Conservation (phyloP, 768 basidiomycete species). For the Lactifluus rugatus region DNA sequence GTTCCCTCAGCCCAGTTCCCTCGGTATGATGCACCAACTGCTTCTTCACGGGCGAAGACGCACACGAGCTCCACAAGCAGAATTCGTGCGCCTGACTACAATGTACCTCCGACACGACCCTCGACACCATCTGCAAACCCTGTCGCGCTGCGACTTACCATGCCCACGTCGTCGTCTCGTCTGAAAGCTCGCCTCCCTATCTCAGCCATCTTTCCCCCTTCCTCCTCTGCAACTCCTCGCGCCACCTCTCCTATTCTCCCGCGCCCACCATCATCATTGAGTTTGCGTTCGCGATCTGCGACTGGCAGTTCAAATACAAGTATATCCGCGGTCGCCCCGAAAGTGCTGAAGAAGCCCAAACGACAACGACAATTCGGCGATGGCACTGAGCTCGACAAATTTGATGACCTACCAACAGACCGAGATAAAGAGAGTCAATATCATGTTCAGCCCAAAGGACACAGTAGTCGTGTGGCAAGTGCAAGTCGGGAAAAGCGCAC, state of each 20-base stretch:
- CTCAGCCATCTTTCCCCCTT: constrained; percentile 59
- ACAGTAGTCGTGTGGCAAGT: constrained; percentile 53
- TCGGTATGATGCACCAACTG: constrained; percentile 71
- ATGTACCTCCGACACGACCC: constrained; percentile 66
- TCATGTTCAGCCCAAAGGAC: constrained; percentile 64
- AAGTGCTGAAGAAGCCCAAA: constrained; percentile 67
- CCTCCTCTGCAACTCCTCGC: constrained; percentile 32
- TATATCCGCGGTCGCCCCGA: constrained; percentile 44
- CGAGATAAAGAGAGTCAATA: constrained; percentile 70
- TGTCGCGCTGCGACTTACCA: constrained; percentile 69
- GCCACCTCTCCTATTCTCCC: constrained; percentile 47
- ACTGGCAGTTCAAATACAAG: constrained; percentile 30
- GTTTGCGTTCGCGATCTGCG: constrained; percentile 30
- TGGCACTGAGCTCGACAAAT: constrained; percentile 80
- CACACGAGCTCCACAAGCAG: constrained; percentile 58
- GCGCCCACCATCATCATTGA: constrained; percentile 49
- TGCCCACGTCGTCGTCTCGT: constrained; percentile 70
- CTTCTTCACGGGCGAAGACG: constrained; percentile 69
- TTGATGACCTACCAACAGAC: constrained; percentile 84
- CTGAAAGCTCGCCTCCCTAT: constrained; percentile 67
- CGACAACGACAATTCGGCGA: constrained; percentile 70
- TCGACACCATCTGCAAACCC: constrained; percentile 74
- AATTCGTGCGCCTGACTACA: constrained; percentile 48
- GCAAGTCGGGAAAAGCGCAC: constrained; percentile 37
- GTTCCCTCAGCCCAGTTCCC: constrained; percentile 31